Base-by-base conservation (phyloP, 140 eudicot genomes). In the Stevia rebaudiana region DNA sequence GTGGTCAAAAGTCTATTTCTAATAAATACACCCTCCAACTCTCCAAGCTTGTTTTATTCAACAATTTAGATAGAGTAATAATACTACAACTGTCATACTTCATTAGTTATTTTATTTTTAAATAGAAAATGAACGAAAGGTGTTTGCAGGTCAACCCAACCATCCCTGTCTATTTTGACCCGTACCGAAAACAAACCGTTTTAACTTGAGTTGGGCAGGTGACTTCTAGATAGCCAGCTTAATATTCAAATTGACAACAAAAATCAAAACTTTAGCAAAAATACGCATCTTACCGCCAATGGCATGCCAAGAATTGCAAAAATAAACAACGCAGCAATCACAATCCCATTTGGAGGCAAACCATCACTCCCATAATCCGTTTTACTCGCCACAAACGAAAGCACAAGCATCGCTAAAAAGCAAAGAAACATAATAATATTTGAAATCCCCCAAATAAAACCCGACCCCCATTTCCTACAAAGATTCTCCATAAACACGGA, bases 241-340 rank as follows among this genome's bases (percentile, higher is more conserved):
- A 57, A 48, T 36, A 50, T 24, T 1, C 50, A 60, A 49, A 67
- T 2, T n/a, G 47, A 68, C 25, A 33, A 25, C 13, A 40, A n/a
- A 65, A 16, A 57, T 23, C 10, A 1, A 28, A 16, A 4, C 11
- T 22, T 40, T 28, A 47, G 61, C 8, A 46, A 62, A 74, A 33
- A n/a, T 30, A 63, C 68, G 74, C 40, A 79, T 73, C 95, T 81
- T 82, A 92, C 99, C n/a, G 99, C 80, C 61, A 92, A 74, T 3
- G 99, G 99, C 70, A 85, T 78, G 69, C 99, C 99, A 71, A 92
- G 95, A 81, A 92, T 21, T 23, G 97, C 69, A 78, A 92, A 92
- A 50, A 78, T 78, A 47, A 78, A 55, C 23, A 92, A 62, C 3
- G 90, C 94, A 66, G 94, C 90, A 61, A 85, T 72, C 33, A 92